Conservation (phyloP, 495 filamentous ascomycete species). For the Hyaloscypha hepaticicola region DNA sequence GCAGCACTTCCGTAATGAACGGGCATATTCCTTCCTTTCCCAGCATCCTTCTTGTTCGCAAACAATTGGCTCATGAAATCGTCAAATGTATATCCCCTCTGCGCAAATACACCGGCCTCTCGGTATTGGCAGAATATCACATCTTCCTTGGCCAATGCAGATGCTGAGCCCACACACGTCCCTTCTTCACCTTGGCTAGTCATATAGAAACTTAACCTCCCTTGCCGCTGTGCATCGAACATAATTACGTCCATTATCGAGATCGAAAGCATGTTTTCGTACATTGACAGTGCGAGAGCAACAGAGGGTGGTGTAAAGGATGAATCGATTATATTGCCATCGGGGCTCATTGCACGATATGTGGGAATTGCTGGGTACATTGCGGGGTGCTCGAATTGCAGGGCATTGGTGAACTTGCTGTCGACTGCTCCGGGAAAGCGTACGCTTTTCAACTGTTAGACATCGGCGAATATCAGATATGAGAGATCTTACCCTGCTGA, state of each 20-base stretch:
- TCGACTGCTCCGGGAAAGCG: constrained; percentile 94
- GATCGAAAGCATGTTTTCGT: constrained; percentile 64
- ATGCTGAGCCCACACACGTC: constrained; percentile 82
- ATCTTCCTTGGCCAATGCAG: constrained; percentile 77
- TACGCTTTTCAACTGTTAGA: constrained; percentile 43
- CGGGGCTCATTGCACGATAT: constrained; percentile 67
- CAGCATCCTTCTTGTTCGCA: constrained; percentile 78
- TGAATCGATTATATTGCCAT: constrained; percentile 70
- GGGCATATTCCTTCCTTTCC: constrained; percentile 92
- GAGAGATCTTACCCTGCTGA: constrained; percentile 25
- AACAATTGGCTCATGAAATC: constrained; percentile 97
- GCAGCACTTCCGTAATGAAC: constrained; percentile 89
- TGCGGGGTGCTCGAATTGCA: constrained; percentile 71
- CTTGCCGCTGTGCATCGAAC: constrained; percentile 82
- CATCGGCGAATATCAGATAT: not conserved
- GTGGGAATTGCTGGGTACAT: constrained; percentile 64
- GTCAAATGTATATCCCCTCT: constrained; percentile 81
- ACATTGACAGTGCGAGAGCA: constrained; percentile 44
- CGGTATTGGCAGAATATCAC: constrained; percentile 95
- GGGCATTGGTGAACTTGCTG: constrained; percentile 80
- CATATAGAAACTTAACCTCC: constrained; percentile 88
- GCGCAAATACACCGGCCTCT: constrained; percentile 85
- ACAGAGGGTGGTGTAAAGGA: constrained; percentile 66
- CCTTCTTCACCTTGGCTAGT: constrained; percentile 96
- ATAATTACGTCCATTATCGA: constrained; percentile 93